Percentiles rank a stretch among this genome's conserved stretches.
Conservation (phyloP, 495 filamentous ascomycete genomes). For the Xylaria bambusicola region DNA sequence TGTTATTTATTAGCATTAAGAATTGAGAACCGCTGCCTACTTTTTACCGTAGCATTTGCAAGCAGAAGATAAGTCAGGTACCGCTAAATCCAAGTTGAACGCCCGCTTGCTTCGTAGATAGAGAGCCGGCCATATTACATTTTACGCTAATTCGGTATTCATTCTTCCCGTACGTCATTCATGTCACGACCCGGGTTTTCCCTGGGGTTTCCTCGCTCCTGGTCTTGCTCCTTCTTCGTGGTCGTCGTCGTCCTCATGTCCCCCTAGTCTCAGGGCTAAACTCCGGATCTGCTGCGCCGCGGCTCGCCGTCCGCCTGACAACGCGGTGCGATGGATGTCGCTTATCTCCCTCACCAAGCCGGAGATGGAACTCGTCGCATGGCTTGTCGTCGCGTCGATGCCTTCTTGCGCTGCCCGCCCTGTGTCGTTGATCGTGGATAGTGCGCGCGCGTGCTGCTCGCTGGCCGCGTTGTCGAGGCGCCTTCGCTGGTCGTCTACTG, state of each 20-base stretch:
- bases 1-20: conserved; percentile 19
- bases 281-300: conserved; percentile 9
- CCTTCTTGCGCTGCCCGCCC: conserved; percentile 3
- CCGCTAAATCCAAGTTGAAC: neutral
- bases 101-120: neutral
- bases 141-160: neutral
- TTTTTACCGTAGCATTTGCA: too few relatives aligned
- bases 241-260: neutral
- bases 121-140: too few relatives aligned
- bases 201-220: too few relatives aligned
- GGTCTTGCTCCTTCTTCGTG: too few relatives aligned
- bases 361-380: neutral
- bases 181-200: conserved; percentile 1
- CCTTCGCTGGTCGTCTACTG: neutral
- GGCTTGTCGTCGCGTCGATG: neutral
- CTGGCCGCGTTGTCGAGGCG: neutral
- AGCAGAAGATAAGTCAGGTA: neutral
- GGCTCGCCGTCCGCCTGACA: neutral
- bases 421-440: neutral
- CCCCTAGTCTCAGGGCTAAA: conserved; percentile 8
- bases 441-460: conserved; percentile 1
- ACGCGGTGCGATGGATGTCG: conserved; percentile 5
- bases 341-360: conserved; percentile 10
- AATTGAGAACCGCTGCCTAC: too few relatives aligned
- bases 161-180: neutral